Conservation (phyloP, 768 basidiomycete genomes). For the Tephrocybe sp. region DNA sequence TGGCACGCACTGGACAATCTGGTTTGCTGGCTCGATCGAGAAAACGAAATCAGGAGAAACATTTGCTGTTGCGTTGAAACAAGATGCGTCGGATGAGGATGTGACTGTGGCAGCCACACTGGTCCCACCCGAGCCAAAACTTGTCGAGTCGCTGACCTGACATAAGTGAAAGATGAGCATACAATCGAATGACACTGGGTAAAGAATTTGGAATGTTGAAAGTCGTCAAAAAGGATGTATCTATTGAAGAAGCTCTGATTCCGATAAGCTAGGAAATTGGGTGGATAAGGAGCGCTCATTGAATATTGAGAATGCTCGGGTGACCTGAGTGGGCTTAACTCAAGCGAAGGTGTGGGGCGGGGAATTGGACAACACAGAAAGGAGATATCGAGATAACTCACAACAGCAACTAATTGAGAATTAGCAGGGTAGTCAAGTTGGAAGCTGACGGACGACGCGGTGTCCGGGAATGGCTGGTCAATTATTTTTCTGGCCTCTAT, state of each 20-base stretch:
- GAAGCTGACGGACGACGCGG: conserved; percentile 44
- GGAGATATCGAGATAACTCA: conserved; percentile 36
- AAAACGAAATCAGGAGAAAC: conserved; percentile 60
- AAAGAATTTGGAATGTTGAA: neutral
- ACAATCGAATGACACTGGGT: neutral
- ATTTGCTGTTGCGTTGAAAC: conserved; percentile 51
- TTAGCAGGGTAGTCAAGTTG: conserved; percentile 62
- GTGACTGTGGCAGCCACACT: conserved; percentile 63
- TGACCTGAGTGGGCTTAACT: too few relatives aligned
- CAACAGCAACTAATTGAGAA: conserved; percentile 77
- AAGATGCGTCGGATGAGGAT: conserved; percentile 50
- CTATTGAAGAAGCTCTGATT: neutral
- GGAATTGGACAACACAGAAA: too few relatives aligned
- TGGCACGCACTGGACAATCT: conserved; percentile 62
- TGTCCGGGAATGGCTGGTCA: conserved; percentile 49
- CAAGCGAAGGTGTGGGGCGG: too few relatives aligned
- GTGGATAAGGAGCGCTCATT: too few relatives aligned
- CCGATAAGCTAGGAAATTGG: too few relatives aligned
- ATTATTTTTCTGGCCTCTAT: conserved; percentile 65
- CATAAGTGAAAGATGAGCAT: conserved; percentile 7
- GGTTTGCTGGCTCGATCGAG: conserved; percentile 59
- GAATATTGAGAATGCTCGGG: too few relatives aligned
- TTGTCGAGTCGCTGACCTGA: conserved; percentile 58
- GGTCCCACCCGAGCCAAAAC: conserved; percentile 76
- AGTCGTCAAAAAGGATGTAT: neutral